A percentile compares a stretch with the other conserved stretches of the same genome.
Conservation (phyloP, 176 grass and related monocot genomes). For the Urochloa ruziziensis region DNA sequence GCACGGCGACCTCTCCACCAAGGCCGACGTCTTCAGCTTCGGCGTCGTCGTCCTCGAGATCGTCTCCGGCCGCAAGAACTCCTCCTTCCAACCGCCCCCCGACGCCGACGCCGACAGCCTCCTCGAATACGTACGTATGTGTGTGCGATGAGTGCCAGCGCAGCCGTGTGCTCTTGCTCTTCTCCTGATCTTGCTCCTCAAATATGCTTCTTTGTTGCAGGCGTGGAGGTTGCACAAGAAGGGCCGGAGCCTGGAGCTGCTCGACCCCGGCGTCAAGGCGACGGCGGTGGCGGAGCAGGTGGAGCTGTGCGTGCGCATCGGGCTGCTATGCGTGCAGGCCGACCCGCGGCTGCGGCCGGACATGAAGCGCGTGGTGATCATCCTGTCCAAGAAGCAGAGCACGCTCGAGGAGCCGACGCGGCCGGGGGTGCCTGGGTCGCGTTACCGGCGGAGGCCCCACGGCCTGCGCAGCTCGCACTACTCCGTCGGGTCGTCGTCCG, state of each 20-base stretch:
- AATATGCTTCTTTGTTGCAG: constrained; percentile 9
- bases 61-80: constrained; percentile 74
- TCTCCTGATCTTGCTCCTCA: neutral
- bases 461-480: constrained; percentile 33
- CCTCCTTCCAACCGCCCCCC: constrained; percentile 43
- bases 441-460: constrained; percentile 53
- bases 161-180: neutral
- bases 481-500: constrained; percentile 51
- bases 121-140: constrained; percentile 76
- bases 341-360: constrained; percentile 74
- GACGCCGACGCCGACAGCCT: constrained; percentile 57
- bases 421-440: constrained; percentile 57
- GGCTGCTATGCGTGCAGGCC: constrained; percentile 76
- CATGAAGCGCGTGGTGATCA: constrained; percentile 87
- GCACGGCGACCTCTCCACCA: constrained; percentile 82
- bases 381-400: constrained; percentile 75
- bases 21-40: constrained; percentile 96
- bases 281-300: constrained; percentile 61
- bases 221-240: constrained; percentile 81
- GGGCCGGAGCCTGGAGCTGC: constrained; percentile 61
- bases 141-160: neutral
- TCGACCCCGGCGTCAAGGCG: constrained; percentile 55
- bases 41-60: constrained; percentile 84
- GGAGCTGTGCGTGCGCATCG: constrained; percentile 65
- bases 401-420: constrained; percentile 70